Evolutionary conservation across 2,329 filamentous ascomycete genomes (phyloP), one percentile per base, ranked within the genome.

Genomic region (Cercospora zeae-maydis): DNA sequence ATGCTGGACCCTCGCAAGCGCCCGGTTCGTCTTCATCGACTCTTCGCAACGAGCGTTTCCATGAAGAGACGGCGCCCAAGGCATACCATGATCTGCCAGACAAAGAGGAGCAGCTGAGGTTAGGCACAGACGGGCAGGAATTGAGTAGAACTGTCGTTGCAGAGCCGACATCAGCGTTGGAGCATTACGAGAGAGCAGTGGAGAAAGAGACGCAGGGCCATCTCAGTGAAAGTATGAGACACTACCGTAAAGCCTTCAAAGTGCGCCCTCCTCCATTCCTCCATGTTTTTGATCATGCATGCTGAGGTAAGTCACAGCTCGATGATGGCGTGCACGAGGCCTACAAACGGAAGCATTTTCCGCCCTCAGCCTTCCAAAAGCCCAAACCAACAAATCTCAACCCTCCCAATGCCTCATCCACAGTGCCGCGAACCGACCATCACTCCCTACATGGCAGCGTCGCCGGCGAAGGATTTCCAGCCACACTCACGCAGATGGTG

Each of bases 281-380:
- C 11, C 36, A 36, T 39, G 3, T 27, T 27, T 39, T 53, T 21
- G 36, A 34, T 21, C 31, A 30, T 37, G n/a, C 33, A 66, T 73
- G 67, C 71, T 73, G 66, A 75, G 70, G 65, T 71, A 70, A 63
- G 71, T 71, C 61, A 8, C 69, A 93, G 89, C 85, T 99, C 77
- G 95, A 98, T 74, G 83, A 88, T 61, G 81, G 83, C 13, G 93
- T 99, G 58, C 92, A 99, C 75, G 86, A 91, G 71, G 83, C 85
- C 61, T 99, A 97, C 79, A 90, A 91, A 71, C 89, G 91, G 72
- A 98, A 98, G 78, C 88, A 98, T 78, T 97, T 95, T 72, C 89
- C 93, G 1, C 81, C 85, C 39, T 83, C 84, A 9, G 78, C 75
- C 34, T 81, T 79, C 68, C 78, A 80, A 66, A 72, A 73, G 78